Base-by-base conservation (phyloP, 73 alveolate genomes). In the Blepharisma stoltei region DNA sequence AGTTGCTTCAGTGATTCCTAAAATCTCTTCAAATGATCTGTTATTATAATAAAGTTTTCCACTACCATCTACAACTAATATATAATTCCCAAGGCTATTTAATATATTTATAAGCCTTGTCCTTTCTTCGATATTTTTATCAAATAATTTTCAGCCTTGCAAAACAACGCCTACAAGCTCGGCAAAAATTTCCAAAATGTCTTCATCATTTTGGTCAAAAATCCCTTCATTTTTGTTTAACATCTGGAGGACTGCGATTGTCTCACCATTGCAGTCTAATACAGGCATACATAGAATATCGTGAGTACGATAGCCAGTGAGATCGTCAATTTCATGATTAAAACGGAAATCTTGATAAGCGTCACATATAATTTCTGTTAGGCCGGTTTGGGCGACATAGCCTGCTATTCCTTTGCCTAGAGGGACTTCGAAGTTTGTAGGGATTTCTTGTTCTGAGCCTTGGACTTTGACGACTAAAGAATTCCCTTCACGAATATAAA, bases 401-500 rank as follows among this genome's bases (percentile, higher is more conserved):
- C 81, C 81, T 6, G 11, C 14, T 45, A 71, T 71, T 21, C 81
- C 81, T 20, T 71, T 49, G 43, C 48, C 69, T 1, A 48, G 0
- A 1, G 70, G 75, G 27, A 71, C 43, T 5, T 37, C 53, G 48
- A 71, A 48, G 7, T 18, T 25, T 46, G n/a, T 37, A 7, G 67
- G 66, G 66, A 52, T 52, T 71, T 37, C 48, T 37, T 50, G 48
- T 71, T 46, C 73, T 60, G 4, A 14, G 6, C 55, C 76, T 37
- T 60, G 41, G 3, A 21, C 14, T 37, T 37, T 25, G 18, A 60
- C 55, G 18, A 60, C 76, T 27, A 25, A 11, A 21, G 14, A 11
- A 9, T 60, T 60, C 14, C 49, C 76, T 25, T 60, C 76, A 11
- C 14, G 14, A 21, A 60, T 60, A 4, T 11, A 60, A 60, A 60